These are phyloP conservation scores for Samsoniella hepiali DNA, from an alignment of 2,329 filamentous ascomycete genomes.

Conservation along the genomic window DNA sequence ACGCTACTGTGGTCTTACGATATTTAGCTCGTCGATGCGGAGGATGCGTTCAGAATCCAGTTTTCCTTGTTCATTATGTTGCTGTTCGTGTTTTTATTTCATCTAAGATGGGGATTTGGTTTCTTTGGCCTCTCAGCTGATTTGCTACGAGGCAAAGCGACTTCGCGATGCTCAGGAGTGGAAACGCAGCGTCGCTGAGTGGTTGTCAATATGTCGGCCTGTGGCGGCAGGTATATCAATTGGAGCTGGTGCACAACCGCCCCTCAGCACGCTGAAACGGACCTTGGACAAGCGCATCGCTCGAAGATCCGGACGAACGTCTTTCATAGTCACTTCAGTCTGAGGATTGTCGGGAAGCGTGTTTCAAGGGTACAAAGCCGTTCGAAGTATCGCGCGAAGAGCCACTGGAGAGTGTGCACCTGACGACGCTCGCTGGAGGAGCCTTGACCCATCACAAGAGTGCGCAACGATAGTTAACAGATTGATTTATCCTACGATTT, in stretches of 20 bases:
- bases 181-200: not conserved
- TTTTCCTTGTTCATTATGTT: slow-evolving; percentile 25
- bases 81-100: slow-evolving; percentile 28
- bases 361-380: not conserved
- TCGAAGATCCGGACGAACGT: not conserved
- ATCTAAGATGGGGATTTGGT: slow-evolving; percentile 22
- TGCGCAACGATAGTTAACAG: slow-evolving; percentile 15
- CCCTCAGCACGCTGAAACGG: not conserved
- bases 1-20: not conserved
- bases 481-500: slow-evolving; percentile 4
- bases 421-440: not conserved
- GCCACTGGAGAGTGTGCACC: not conserved
- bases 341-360: not conserved
- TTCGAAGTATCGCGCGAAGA: not conserved
- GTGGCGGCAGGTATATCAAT: no score
- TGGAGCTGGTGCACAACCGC: not conserved
- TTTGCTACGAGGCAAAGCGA: not conserved
- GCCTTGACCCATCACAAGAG: slow-evolving; percentile 3
- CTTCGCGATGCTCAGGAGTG: not conserved
- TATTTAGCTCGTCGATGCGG: slow-evolving; percentile 9
- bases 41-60: slow-evolving; percentile 8
- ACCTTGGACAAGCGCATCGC: not conserved
- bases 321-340: not conserved
- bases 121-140: slow-evolving; percentile 20
- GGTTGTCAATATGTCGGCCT: not conserved